Conservation (phyloP, 345 rosid genomes). For the Cardiospermum halicacabum region DNA sequence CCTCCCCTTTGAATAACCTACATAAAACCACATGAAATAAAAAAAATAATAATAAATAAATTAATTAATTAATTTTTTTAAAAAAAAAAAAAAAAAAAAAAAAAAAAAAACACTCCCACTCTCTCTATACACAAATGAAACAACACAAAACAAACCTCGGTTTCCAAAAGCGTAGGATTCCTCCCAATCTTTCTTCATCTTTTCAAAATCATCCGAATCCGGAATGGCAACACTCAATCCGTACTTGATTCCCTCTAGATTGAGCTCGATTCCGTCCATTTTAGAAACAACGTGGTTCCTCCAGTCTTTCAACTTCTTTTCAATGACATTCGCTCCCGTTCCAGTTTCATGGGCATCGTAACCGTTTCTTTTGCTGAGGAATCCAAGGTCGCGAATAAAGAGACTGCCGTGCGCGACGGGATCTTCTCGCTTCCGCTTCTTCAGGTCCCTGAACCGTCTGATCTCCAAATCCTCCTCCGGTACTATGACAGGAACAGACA, state of each 20-base stretch:
- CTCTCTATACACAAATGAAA: neutral
- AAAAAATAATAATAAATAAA: no score
- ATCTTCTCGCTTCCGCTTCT: slow-evolving; percentile 87
- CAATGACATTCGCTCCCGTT: slow-evolving; percentile 39
- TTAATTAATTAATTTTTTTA: no score
- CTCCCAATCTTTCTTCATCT: slow-evolving; percentile 76
- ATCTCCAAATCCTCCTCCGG: slow-evolving; percentile 65
- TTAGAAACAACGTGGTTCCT: slow-evolving; percentile 55
- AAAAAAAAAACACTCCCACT: no score
- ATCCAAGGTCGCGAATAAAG: slow-evolving; percentile 73
- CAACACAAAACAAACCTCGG: slow-evolving; percentile 22
- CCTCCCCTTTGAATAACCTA: slow-evolving; percentile 59
- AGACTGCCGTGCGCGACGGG: slow-evolving; percentile 71
- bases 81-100: no score
- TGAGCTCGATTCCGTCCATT: slow-evolving; percentile 85
- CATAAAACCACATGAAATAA: neutral
- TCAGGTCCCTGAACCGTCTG: slow-evolving; percentile 61
- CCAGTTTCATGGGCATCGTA: slow-evolving; percentile 25
- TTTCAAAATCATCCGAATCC: slow-evolving; percentile 60
- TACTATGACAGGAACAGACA: slow-evolving; percentile 43
- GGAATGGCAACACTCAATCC: slow-evolving; percentile 53
- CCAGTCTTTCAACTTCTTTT: slow-evolving; percentile 84
- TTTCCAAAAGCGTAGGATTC: slow-evolving; percentile 63
- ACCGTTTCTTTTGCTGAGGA: slow-evolving; percentile 37
- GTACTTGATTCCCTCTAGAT: slow-evolving; percentile 74